Percentiles rank a stretch among this genome's conserved stretches.
Conservation (phyloP, 768 basidiomycete genomes). For the Rickenella mellea region DNA sequence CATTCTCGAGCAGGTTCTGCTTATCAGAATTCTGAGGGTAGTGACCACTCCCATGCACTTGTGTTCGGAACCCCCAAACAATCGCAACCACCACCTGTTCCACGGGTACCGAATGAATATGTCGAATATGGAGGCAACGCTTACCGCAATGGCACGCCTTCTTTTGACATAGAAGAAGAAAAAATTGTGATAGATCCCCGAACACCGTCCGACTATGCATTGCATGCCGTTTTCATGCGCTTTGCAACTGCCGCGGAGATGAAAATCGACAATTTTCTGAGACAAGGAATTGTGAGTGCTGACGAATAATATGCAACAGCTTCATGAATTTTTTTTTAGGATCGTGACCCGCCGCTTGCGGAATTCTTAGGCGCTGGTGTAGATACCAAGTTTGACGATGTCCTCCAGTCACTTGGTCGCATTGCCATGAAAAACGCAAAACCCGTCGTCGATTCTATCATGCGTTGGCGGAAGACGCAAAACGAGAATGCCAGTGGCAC, state of each 20-base stretch:
- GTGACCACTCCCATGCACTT: constrained; percentile 37
- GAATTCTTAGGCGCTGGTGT: constrained; percentile 62
- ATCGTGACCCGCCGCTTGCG: constrained; percentile 57
- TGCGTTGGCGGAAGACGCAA: constrained; percentile 79
- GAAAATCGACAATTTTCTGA: constrained; percentile 71
- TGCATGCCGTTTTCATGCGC: constrained; percentile 81
- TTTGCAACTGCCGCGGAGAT: constrained; percentile 74
- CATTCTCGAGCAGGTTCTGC: constrained; percentile 73
- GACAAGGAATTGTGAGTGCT: constrained; percentile 50
- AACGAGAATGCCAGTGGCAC: constrained; percentile 41
- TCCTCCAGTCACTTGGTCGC: constrained; percentile 74
- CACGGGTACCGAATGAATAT: constrained; percentile 54
- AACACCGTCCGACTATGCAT: constrained; percentile 80
- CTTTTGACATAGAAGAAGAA: constrained; percentile 53
- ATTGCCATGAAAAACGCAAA: constrained; percentile 81
- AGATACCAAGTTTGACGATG: constrained; percentile 76
- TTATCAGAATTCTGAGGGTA: constrained; percentile 66
- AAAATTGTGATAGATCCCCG: constrained; percentile 62
- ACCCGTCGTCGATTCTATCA: constrained; percentile 76
- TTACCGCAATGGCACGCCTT: constrained; percentile 39
- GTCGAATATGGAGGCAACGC: constrained; percentile 36
- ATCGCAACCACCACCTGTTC: constrained; percentile 68
- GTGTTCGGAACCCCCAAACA: constrained; percentile 15
- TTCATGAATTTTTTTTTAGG: constrained; percentile 28
- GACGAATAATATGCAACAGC: not conserved